Percentiles rank a stretch among this genome's conserved stretches.
Evolutionary conservation across 257 asterid genomes (phyloP).

Genomic region (Cruciata laevipes): DNA sequence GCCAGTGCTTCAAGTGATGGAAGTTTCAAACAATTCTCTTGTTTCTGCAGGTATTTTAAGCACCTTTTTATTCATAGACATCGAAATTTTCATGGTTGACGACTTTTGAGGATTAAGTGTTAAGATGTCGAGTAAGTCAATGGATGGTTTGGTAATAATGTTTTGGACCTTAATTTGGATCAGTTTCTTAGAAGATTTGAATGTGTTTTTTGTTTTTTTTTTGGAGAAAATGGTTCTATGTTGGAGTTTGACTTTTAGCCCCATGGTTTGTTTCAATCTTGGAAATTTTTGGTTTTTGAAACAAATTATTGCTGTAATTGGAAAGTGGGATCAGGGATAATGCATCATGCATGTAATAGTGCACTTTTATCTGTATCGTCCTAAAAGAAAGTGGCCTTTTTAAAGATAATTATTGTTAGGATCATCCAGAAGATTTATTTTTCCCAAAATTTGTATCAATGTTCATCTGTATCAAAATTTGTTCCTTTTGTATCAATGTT

Average conservation of each 20-base stretch:
- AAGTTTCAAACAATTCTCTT: conserved; percentile 26
- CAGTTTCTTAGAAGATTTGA: background rate
- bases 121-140: conserved; percentile 3
- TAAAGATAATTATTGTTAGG: background rate
- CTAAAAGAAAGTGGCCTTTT: background rate
- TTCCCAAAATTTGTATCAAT: no score
- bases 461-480: no score
- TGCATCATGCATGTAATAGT: background rate
- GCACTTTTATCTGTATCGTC: background rate
- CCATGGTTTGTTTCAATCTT: background rate
- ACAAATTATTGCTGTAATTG: background rate
- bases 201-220: background rate
- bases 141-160: background rate
- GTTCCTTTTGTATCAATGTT: no score
- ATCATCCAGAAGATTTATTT: background rate
- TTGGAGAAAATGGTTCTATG: background rate
- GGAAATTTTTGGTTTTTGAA: background rate
- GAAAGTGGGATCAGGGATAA: background rate
- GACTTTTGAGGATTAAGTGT: background rate
- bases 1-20: conserved; percentile 40
- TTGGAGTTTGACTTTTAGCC: conserved; percentile 9
- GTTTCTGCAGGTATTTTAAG: conserved; percentile 40
- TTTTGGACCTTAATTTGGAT: background rate
- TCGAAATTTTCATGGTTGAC: background rate
- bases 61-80: conserved; percentile 10